Evolutionary conservation across 2,329 filamentous ascomycete species (phyloP).

Genomic region (Shiraia sp.): DNA sequence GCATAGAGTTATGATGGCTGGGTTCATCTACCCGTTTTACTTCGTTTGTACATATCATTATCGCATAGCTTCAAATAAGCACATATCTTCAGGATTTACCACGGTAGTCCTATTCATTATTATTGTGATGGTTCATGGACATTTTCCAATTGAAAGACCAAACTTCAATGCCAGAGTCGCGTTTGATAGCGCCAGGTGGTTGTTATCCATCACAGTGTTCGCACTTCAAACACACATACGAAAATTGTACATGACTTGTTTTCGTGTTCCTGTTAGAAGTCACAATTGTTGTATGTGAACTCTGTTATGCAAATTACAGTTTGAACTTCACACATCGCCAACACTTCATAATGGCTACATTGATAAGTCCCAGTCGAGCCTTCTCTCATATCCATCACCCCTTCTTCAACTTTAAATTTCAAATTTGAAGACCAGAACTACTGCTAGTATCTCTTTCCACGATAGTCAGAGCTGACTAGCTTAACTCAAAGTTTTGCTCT

Average conservation of each 20-base stretch:
- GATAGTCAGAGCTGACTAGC: neutral
- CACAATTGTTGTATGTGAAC: constrained; percentile 7
- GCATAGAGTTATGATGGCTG: too few species aligned
- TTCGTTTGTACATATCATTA: constrained; percentile 13
- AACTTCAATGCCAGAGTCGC: neutral
- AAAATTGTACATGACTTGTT: neutral
- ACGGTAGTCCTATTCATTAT: too few species aligned
- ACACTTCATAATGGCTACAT: constrained; percentile 5
- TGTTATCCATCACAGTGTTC: constrained; percentile 7
- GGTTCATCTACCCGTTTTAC: neutral
- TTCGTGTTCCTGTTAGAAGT: neutral
- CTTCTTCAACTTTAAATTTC: neutral
- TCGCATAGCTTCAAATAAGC: neutral
- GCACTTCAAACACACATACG: constrained; percentile 6
- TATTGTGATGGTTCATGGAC: constrained; percentile 1
- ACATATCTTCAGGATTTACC: neutral
- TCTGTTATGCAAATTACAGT: constrained; percentile 4
- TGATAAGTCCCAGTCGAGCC: neutral
- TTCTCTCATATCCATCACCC: neutral
- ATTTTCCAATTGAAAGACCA: too few species aligned
- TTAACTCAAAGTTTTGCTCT: too few species aligned
- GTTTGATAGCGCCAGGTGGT: neutral
- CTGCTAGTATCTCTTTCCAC: neutral
- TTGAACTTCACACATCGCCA: constrained; percentile 16
- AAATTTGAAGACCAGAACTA: neutral